Base-by-base conservation (phyloP, 2,329 filamentous ascomycete species). In the Alternaria ventricosa region DNA sequence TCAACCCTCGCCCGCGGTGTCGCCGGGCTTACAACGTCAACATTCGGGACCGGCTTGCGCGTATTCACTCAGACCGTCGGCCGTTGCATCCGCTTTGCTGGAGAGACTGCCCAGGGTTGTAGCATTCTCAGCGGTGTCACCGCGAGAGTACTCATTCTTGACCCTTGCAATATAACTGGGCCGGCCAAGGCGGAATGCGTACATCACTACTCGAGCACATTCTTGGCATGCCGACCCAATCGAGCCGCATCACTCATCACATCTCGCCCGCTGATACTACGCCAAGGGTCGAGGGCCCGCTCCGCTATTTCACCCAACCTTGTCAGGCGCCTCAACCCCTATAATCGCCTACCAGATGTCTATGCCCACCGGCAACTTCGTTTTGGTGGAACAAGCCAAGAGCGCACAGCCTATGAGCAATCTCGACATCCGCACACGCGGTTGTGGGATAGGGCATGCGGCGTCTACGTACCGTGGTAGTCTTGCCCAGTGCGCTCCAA, bases 161-260 rank as follows among this genome's bases (percentile, higher is more conserved):
- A 57, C 59, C 61, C 55, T 53, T 55, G 67, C 65, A 59, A 61
- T 57, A 64, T 65, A 65, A 68, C 70, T 68, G 69, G 67, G 62
- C 45, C 45, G 60, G 60, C 71, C 68, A 72, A 72, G 70, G 67
- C 70, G 70, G 70, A 68, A 70, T 66, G 63, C 64, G 63, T 60
- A 61, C 62, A 69, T 70, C 64, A 68, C 45, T 55, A 36, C 57
- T 41, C 60, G 27, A 50, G 57, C 66, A 30, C 51, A 46, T 61
- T 59, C 68, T 72, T 73, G 68, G 71, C 63, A 50, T 62, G 64
- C 70, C 64, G 69, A 59, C 64, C 69, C 66, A 68, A 69, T 73
- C 45, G 62, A 55, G 55, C 51, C 54, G n/a, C 55, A 57, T 61
- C 43, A 53, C 28, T 41, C 49, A 41, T 61, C 27, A 57, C 36